A percentile compares a stretch with the other conserved stretches of the same genome.
These are phyloP conservation scores for Calocera viscosa DNA, from an alignment of 768 basidiomycete genomes.

Conservation along the genomic window DNA sequence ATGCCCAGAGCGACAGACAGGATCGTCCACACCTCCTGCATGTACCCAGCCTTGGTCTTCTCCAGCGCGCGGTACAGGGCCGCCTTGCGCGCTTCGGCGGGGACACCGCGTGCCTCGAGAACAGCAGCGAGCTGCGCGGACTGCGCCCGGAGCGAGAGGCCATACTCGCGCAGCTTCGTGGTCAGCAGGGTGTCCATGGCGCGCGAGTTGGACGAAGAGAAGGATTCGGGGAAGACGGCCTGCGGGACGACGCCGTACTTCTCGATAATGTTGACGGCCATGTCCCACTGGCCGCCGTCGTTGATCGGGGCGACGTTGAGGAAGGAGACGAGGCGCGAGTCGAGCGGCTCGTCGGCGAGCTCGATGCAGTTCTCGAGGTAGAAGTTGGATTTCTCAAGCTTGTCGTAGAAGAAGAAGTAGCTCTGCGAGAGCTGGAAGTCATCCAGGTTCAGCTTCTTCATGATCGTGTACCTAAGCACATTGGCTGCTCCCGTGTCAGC, in stretches of 20 bases:
- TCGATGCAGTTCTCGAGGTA: conserved; percentile 82
- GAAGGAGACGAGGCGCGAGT: conserved; percentile 69
- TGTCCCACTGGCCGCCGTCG: conserved; percentile 94
- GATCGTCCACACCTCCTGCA: conserved; percentile 73
- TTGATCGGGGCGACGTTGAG: conserved; percentile 66
- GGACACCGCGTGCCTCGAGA: conserved; percentile 28
- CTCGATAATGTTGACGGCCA: conserved; percentile 60
- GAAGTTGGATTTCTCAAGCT: conserved; percentile 83
- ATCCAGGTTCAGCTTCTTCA: conserved; percentile 71
- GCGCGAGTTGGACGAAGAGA: conserved; percentile 59
- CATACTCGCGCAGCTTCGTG: conserved; percentile 83
- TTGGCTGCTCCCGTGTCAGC: conserved; percentile 17
- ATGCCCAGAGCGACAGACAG: conserved; percentile 79
- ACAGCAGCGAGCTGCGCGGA: conserved; percentile 38
- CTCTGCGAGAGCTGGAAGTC: conserved; percentile 85
- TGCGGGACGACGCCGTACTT: conserved; percentile 85
- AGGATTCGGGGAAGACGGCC: conserved; percentile 68
- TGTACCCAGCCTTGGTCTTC: conserved; percentile 70
- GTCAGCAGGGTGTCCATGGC: conserved; percentile 71
- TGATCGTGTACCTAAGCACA: conserved; percentile 64
- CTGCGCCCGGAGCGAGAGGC: conserved; percentile 62
- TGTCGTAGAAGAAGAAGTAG: conserved; percentile 94
- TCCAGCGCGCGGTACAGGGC: conserved; percentile 37
- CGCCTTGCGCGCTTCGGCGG: conserved; percentile 29
- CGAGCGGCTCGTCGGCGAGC: conserved; percentile 62